Evolutionary conservation across 2,329 filamentous ascomycete species (phyloP), one percentile per base, ranked within the genome.

Genomic region (Alternaria sp.): DNA sequence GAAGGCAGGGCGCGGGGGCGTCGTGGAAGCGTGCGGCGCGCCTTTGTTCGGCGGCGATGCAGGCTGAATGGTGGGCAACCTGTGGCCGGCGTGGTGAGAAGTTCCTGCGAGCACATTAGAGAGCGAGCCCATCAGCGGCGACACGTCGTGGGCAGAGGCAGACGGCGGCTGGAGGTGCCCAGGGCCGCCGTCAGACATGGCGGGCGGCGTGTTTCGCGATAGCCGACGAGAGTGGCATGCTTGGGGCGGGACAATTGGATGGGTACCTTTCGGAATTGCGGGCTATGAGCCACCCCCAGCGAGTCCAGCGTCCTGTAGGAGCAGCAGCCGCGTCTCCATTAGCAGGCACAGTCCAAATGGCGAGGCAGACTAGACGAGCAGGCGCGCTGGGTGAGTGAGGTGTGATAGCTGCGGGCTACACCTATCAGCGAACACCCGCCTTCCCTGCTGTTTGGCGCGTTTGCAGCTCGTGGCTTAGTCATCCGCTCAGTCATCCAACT

Each of bases 281-380:
- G 68, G 69, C 71, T 67, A 66, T 66, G 67, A 69, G 66, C 76
- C 74, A 71, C 74, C 73, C 66, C 72, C 75, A 69, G 70, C 76
- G 67, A 67, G 67, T 73, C 69, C 76, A 68, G 67, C 74, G 73
- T 78, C 71, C 69, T 74, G 68, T 71, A 63, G 61, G 66, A 70
- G 60, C 67, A 70, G 68, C 72, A 68, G 73, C 72, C 56, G 66
- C 73, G 60, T 76, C 76, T 78, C 77, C 77, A 79, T 78, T 65
- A 71, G 73, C 74, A 72, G 68, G 66, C 66, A 62, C 67, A 66
- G 62, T 72, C 68, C 69, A 68, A 66, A 61, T 50, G 53, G 53
- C 46, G 62, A 63, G 57, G 57, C 66, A 67, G 61, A 62, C 62
- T 55, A 62, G 40, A 53, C 55, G 57, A 59, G 62, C 63, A 61